Evolutionary conservation across 1,284 basidiomycete genomes (phyloP).

Genomic region (Somion occarium): DNA sequence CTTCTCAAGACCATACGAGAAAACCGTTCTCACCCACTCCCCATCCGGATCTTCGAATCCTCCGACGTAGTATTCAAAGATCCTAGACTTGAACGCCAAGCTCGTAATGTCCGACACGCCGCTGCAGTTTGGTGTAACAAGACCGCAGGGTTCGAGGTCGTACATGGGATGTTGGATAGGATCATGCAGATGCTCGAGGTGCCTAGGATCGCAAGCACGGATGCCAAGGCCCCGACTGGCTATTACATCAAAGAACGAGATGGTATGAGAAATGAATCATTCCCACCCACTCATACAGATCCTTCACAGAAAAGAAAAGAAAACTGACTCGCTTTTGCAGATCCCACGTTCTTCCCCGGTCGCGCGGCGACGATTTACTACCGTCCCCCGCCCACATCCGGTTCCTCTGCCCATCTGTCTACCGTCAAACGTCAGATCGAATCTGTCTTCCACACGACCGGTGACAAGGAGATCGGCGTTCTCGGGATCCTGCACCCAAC

Average conservation of each 20-base stretch:
- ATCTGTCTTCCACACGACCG: slow-evolving; percentile 19
- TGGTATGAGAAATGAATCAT: slow-evolving; percentile 44
- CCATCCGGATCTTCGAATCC: slow-evolving; percentile 92
- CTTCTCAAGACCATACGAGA: slow-evolving; percentile 96
- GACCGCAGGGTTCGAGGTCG: slow-evolving; percentile 94
- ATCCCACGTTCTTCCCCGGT: slow-evolving; percentile 92
- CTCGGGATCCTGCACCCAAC: slow-evolving; percentile 88
- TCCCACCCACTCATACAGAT: slow-evolving; percentile 1
- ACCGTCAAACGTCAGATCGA: slow-evolving; percentile 32
- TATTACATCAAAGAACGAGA: slow-evolving; percentile 90
- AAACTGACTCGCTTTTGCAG: slow-evolving; percentile 42
- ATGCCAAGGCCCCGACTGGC: slow-evolving; percentile 59
- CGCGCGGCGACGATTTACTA: slow-evolving; percentile 90
- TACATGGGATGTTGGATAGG: slow-evolving; percentile 92
- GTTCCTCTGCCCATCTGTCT: slow-evolving; percentile 14
- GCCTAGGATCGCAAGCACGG: slow-evolving; percentile 64
- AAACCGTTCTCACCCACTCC: slow-evolving; percentile 91
- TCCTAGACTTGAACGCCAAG: slow-evolving; percentile 69
- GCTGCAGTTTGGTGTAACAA: slow-evolving; percentile 95
- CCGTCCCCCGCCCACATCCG: slow-evolving; percentile 47
- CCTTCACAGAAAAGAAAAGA: slow-evolving; percentile 6
- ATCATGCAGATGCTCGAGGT: slow-evolving; percentile 95
- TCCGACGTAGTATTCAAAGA: slow-evolving; percentile 95
- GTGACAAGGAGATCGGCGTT: slow-evolving; percentile 74
- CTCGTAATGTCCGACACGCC: slow-evolving; percentile 83